Conservation (phyloP, 2,329 filamentous ascomycete species). For the Dactylellina cionopaga region DNA sequence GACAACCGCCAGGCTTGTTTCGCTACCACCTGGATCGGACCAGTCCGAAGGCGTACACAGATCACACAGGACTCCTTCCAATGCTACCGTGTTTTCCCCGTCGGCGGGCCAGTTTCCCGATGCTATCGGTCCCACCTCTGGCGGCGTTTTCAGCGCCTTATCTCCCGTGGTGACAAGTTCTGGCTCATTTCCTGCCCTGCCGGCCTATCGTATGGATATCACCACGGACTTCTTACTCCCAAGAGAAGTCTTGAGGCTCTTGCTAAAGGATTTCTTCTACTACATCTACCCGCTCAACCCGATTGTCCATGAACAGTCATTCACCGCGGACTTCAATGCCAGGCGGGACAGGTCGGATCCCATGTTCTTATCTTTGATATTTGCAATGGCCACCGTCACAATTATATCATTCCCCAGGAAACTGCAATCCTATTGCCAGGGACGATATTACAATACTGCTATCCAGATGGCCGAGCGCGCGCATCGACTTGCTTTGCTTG, state of each 20-base stretch:
- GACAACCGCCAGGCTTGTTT: slow-evolving; percentile 47
- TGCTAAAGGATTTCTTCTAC: slow-evolving; percentile 50
- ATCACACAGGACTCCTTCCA: slow-evolving; percentile 45
- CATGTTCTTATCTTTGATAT: slow-evolving; percentile 51
- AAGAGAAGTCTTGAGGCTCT: slow-evolving; percentile 28
- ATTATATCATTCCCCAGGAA: slow-evolving; percentile 52
- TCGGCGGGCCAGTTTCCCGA: slow-evolving; percentile 42
- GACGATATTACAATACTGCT: slow-evolving; percentile 50
- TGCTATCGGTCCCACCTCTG: slow-evolving; percentile 22
- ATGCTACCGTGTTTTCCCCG: slow-evolving; percentile 42
- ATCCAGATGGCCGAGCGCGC: slow-evolving; percentile 49
- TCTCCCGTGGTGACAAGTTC: slow-evolving; percentile 48
- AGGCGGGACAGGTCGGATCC: slow-evolving; percentile 43
- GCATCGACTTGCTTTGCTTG: slow-evolving; percentile 40
- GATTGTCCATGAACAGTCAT: slow-evolving; percentile 49
- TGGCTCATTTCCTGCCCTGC: slow-evolving; percentile 40
- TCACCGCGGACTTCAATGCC: slow-evolving; percentile 37
- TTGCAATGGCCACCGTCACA: slow-evolving; percentile 48
- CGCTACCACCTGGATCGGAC: slow-evolving; percentile 48
- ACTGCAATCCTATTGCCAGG: slow-evolving; percentile 47
- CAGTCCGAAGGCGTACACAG: slow-evolving; percentile 51
- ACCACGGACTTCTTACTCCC: slow-evolving; percentile 44
- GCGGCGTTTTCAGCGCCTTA: slow-evolving; percentile 38
- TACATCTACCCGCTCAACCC: slow-evolving; percentile 52
- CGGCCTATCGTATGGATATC: slow-evolving; percentile 51